Percentiles rank a stretch among this genome's conserved stretches.
Evolutionary conservation across 345 rosid genomes (phyloP).

Genomic region (Adansonia digitata): DNA sequence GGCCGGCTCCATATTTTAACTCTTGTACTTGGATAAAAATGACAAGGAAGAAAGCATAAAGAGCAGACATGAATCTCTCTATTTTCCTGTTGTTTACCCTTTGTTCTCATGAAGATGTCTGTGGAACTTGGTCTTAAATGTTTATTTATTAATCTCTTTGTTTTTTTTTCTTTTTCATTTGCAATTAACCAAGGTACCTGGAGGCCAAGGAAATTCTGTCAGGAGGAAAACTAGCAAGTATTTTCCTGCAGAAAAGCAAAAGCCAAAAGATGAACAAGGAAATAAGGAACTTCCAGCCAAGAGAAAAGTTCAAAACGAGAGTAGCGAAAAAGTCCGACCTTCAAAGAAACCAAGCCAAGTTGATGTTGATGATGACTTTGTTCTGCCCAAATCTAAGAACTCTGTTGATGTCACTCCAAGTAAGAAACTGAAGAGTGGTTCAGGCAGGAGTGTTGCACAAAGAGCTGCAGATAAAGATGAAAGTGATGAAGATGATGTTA

Average conservation of each 20-base stretch:
- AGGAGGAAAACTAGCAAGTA: conserved; percentile 95
- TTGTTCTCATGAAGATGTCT: not conserved
- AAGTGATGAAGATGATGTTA: conserved; percentile 55
- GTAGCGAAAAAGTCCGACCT: conserved; percentile 41
- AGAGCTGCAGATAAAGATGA: conserved; percentile 43
- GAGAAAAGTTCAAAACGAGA: conserved; percentile 50
- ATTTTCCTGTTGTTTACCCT: not conserved
- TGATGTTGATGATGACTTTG: conserved; percentile 62
- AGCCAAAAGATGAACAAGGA: conserved; percentile 55
- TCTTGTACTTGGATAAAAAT: not conserved
- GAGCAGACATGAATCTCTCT: not conserved
- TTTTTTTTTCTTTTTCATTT: not conserved
- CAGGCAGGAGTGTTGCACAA: conserved; percentile 62
- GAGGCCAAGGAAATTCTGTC: conserved; percentile 43
- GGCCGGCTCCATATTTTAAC: not conserved
- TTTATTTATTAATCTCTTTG: not conserved
- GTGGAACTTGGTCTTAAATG: not conserved
- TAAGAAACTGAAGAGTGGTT: conserved; percentile 69
- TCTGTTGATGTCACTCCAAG: conserved; percentile 52
- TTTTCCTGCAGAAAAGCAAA: conserved; percentile 61
- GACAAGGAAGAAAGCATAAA: not conserved
- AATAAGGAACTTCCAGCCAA: conserved; percentile 50
- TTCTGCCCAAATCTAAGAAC: conserved; percentile 39
- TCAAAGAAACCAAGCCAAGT: conserved; percentile 43
- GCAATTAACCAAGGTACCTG: conserved; percentile 30